Conservation (phyloP, 202 grass and related monocot genomes). For the Zoysia matrella region DNA sequence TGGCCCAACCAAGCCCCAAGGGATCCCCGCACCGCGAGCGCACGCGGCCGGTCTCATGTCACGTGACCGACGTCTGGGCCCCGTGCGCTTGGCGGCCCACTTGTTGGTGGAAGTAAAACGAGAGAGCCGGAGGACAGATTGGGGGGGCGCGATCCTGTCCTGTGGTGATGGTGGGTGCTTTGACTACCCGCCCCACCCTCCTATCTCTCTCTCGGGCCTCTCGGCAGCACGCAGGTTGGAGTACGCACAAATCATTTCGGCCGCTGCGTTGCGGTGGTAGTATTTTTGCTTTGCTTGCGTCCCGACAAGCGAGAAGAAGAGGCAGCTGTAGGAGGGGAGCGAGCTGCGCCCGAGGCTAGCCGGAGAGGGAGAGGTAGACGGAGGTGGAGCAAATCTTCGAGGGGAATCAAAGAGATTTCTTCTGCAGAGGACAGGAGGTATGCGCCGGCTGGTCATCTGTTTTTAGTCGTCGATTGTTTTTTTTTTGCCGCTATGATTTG, state of each 20-base stretch:
- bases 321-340: neutral
- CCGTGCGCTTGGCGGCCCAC: accelerated
- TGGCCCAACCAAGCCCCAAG: slow-evolving; percentile 16
- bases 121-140: neutral
- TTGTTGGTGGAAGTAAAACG: neutral
- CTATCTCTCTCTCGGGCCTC: neutral
- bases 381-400: neutral
- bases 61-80: accelerated
- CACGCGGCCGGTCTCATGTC: accelerated
- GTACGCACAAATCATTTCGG: slow-evolving; percentile 63
- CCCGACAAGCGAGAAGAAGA: slow-evolving; percentile 54
- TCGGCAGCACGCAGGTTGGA: slow-evolving; percentile 23
- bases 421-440: slow-evolving; percentile 28
- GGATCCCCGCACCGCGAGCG: slow-evolving; percentile 12
- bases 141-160: neutral
- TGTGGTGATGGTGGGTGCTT: slow-evolving; percentile 50
- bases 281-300: slow-evolving; percentile 28
- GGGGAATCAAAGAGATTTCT: neutral
- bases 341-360: neutral
- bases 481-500: neutral
- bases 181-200: slow-evolving; percentile 35
- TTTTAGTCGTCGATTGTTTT: slow-evolving; percentile 3
- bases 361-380: neutral
- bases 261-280: slow-evolving; percentile 33
- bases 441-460: slow-evolving; percentile 10